phyloP scores from a whole-genome alignment of 352 stramenopile species.

The Globisporangium solare region DNA sequence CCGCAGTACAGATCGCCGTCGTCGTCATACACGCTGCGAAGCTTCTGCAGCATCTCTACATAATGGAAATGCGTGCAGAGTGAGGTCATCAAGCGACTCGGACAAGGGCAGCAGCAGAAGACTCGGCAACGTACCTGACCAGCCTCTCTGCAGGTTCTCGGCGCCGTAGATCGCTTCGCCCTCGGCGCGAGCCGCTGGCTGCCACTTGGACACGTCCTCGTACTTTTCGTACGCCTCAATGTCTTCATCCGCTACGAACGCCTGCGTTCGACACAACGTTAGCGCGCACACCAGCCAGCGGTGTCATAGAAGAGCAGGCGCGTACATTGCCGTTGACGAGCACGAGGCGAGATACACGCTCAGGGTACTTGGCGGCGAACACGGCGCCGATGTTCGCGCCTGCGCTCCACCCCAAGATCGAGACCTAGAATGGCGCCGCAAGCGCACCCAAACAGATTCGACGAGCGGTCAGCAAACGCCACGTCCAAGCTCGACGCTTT shows the following conservation, averaged over 20 bases:
- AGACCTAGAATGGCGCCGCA: slow-evolving; percentile 37
- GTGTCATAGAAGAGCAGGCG: neutral
- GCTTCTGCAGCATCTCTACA: slow-evolving; percentile 49
- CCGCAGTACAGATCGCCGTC: slow-evolving; percentile 72
- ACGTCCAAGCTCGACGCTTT: too few relatives aligned
- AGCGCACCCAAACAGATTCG: neutral
- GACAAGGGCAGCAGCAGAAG: too few relatives aligned
- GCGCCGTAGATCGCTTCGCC: slow-evolving; percentile 49
- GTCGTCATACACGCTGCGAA: slow-evolving; percentile 45
- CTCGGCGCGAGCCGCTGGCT: slow-evolving; percentile 36
- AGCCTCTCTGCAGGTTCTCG: slow-evolving; percentile 49
- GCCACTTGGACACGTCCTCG: slow-evolving; percentile 51
- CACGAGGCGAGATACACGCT: slow-evolving; percentile 65
- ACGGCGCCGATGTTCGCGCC: slow-evolving; percentile 72
- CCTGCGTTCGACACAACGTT: slow-evolving; percentile 23
- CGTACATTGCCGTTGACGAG: slow-evolving; percentile 79
- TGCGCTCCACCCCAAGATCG: slow-evolving; percentile 69
- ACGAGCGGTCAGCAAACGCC: neutral
- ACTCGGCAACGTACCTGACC: slow-evolving; percentile 21
- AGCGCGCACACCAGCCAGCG: neutral
- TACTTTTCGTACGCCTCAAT: slow-evolving; percentile 48
- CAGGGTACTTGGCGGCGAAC: slow-evolving; percentile 59
- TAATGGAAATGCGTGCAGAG: slow-evolving; percentile 5
- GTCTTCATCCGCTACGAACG: slow-evolving; percentile 74
- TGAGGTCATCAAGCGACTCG: too few relatives aligned